Evolutionary conservation across 192 early-diverging fungal species (phyloP).

Genomic region (Coemansia sp.): DNA sequence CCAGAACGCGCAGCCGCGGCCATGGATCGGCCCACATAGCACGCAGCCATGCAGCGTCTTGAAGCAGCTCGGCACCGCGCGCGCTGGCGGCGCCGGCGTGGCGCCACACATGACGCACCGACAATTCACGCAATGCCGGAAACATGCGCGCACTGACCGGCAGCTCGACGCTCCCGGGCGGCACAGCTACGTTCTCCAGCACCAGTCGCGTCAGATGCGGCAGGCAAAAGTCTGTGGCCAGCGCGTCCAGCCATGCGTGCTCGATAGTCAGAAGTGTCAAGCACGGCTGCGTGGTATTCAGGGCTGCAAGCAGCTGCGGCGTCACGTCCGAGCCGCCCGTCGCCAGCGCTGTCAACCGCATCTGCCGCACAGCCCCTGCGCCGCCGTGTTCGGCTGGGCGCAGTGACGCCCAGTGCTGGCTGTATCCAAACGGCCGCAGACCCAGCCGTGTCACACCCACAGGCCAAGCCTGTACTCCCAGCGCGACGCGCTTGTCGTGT

Average conservation of each 20-base stretch:
- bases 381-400: slow-evolving; percentile 24
- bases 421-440: slow-evolving; percentile 42
- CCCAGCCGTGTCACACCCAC: slow-evolving; percentile 24
- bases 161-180: slow-evolving; percentile 8
- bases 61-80: slow-evolving; percentile 44
- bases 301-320: slow-evolving; percentile 29
- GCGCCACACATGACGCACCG: slow-evolving; percentile 45
- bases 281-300: slow-evolving; percentile 24
- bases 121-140: slow-evolving; percentile 26
- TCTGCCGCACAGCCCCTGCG: slow-evolving; percentile 13
- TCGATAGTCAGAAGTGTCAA: slow-evolving; percentile 24
- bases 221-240: slow-evolving; percentile 15
- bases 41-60: slow-evolving; percentile 32
- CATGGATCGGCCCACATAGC: slow-evolving; percentile 18
- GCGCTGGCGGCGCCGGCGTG: slow-evolving; percentile 16
- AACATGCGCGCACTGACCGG: slow-evolving; percentile 29
- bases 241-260: slow-evolving; percentile 35
- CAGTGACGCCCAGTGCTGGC: slow-evolving; percentile 44
- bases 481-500: slow-evolving; percentile 31
- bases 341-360: slow-evolving; percentile 33
- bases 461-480: slow-evolving; percentile 9
- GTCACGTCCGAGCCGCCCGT: slow-evolving; percentile 38
- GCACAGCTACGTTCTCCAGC: slow-evolving; percentile 39
- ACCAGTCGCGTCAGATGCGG: slow-evolving; percentile 17
- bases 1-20: slow-evolving; percentile 26